Base-by-base conservation (phyloP, 306 rosid genomes). In the Chamaecrista fasciculata region DNA sequence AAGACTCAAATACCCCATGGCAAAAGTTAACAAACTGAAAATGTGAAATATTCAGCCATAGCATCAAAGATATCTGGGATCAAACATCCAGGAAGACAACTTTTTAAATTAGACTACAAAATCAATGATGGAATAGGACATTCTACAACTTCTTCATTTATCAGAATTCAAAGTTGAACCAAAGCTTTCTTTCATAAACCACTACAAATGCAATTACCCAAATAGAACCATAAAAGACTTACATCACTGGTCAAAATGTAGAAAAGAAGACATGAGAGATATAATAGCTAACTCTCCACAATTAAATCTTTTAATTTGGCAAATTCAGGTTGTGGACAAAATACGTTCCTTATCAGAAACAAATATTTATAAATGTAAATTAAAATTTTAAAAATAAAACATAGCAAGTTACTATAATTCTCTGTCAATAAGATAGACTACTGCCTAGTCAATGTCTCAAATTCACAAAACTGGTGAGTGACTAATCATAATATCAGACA, bases 181-280 rank as follows among this genome's bases (percentile, higher is more conserved):
- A 67, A 67, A 40, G 48, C 70, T 70, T n/a, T 51, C 62, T 39
- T 51, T 67, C 67, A 80, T 31, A 60, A 53, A 66, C 26, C 67
- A 70, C 36, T 73, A 36, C 61, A 66, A 62, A 43, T 48, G 52
- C 58, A 73, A 62, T 42, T 44, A 36, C 56, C 61, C 66, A 64
- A 34, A 26, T 24, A 74, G 71, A 34, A 33, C 28, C 63, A n/a
- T 46, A 59, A 0, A 66, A 44, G 26, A 87, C 99, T 91, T 87
- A 95, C 99, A 63, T 95, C 97, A 72, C 90, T 43, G 46, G 99
- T 89, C 85, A 95, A 81, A 83, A 87, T 81, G 71, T 86, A 86
- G 73, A 95, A 82, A 78, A 77, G 28, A 56, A 76, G 25, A 55
- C 53, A 71, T 48, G 62, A 48, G 39, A 36, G 64, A 69, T 71